These are phyloP conservation scores for Saccharomyces hybrid DNA, from an alignment of 1,139 yeast genomes.

Conservation along the genomic window DNA sequence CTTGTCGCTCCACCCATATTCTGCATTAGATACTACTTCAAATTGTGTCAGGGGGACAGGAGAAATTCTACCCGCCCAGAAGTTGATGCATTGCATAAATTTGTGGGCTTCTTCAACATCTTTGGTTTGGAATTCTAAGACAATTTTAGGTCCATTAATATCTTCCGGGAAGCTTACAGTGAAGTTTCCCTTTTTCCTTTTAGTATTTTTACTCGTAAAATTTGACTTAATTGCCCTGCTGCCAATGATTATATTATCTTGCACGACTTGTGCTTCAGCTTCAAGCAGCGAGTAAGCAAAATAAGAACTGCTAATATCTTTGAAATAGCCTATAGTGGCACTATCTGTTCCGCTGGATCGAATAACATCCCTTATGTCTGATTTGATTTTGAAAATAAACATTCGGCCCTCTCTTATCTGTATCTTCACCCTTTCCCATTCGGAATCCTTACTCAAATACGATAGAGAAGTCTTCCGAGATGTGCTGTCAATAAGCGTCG, in stretches of 20 bases:
- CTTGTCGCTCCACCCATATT: conserved; percentile 67
- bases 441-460: conserved; percentile 14
- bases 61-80: conserved; percentile 83
- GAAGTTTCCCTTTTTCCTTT: conserved; percentile 28
- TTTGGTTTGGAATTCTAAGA: conserved; percentile 40
- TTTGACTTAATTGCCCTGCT: conserved; percentile 2
- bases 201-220: conserved; percentile 7
- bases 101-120: conserved; percentile 62
- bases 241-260: conserved; percentile 23
- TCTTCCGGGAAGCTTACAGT: conserved; percentile 33
- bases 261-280: conserved; percentile 20
- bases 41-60: conserved; percentile 54
- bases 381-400: conserved; percentile 15
- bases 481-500: background rate
- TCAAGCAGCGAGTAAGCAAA: conserved; percentile 21
- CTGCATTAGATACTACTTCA: conserved; percentile 61
- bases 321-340: conserved; percentile 31
- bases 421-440: conserved; percentile 20
- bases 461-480: conserved; percentile 10
- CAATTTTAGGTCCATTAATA: conserved; percentile 24
- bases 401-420: conserved; percentile 24
- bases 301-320: conserved; percentile 13
- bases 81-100: conserved; percentile 72
- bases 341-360: conserved; percentile 18
- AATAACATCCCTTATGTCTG: conserved; percentile 2